These are phyloP conservation scores for Ascochyta koolunga DNA, from an alignment of 2,329 filamentous ascomycete genomes.

Conservation along the genomic window DNA sequence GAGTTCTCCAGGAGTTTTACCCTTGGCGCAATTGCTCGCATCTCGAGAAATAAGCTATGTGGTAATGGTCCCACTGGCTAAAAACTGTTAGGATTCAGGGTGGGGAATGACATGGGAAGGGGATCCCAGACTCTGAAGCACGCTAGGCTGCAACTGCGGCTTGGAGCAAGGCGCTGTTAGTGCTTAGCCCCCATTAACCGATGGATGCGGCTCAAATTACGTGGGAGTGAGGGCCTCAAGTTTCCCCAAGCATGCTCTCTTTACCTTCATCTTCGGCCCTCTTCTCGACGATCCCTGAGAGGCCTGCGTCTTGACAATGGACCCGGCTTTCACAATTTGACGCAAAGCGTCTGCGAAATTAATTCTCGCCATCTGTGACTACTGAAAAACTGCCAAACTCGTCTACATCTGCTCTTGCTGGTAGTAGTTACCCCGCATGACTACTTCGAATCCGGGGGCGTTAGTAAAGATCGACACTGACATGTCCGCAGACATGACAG, in stretches of 20 bases:
- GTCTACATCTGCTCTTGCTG: background rate
- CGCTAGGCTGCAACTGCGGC: background rate
- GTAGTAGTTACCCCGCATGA: constrained; percentile 9
- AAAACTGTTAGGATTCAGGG: background rate
- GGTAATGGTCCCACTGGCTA: constrained; percentile 4
- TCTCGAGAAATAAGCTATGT: background rate
- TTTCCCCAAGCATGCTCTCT: constrained; percentile 2
- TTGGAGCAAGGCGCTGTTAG: background rate
- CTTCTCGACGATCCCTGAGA: background rate
- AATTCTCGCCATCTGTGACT: background rate
- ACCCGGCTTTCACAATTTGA: no score
- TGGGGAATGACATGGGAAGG: background rate
- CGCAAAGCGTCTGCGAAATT: background rate
- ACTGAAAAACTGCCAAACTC: background rate
- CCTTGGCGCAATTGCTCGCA: background rate
- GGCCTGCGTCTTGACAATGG: no score
- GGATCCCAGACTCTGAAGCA: background rate
- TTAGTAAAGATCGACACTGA: constrained; percentile 8
- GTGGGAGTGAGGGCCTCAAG: background rate
- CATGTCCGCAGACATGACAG: background rate
- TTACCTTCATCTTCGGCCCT: constrained; percentile 9
- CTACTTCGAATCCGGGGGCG: constrained; percentile 6
- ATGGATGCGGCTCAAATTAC: constrained; percentile 8
- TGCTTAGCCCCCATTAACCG: background rate
- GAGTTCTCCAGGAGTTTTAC: background rate